A percentile compares a stretch with the other conserved stretches of the same genome.
These are phyloP conservation scores for Aspergillus panamensis DNA, from an alignment of 495 filamentous ascomycete species.

Conservation along the genomic window DNA sequence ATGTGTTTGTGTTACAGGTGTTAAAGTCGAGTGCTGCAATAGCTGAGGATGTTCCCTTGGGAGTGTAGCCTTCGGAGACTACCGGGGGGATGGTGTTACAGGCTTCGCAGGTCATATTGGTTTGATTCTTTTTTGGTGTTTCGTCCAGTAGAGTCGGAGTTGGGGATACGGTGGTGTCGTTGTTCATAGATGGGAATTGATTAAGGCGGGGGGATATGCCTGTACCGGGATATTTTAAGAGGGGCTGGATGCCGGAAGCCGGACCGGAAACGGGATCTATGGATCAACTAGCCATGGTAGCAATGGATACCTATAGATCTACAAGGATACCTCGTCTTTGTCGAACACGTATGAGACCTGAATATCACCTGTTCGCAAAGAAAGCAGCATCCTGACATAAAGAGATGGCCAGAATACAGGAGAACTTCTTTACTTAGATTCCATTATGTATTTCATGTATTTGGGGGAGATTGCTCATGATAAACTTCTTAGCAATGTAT, in stretches of 20 bases:
- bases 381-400: too few relatives aligned
- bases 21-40: slow-evolving; percentile 55
- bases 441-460: too few relatives aligned
- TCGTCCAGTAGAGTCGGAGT: not conserved
- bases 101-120: slow-evolving; percentile 48
- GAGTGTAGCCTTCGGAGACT: slow-evolving; percentile 53
- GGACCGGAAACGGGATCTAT: not conserved
- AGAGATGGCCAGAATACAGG: too few relatives aligned
- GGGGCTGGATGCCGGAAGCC: not conserved
- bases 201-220: not conserved
- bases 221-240: not conserved
- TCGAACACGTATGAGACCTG: too few relatives aligned
- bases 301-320: too few relatives aligned
- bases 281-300: not conserved
- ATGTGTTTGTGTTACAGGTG: slow-evolving; percentile 52
- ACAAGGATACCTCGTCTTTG: too few relatives aligned
- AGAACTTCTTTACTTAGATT: too few relatives aligned
- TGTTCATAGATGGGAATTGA: not conserved
- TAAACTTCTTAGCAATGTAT: too few relatives aligned
- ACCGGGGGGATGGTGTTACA: slow-evolving; percentile 74
- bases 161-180: not conserved
- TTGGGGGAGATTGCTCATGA: too few relatives aligned
- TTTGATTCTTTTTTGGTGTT: not conserved
- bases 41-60: slow-evolving; percentile 63
- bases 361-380: too few relatives aligned